Evolutionary conservation across 345 rosid genomes (phyloP), one percentile per base, ranked within the genome.

Genomic region (Sonneratia alba): DNA sequence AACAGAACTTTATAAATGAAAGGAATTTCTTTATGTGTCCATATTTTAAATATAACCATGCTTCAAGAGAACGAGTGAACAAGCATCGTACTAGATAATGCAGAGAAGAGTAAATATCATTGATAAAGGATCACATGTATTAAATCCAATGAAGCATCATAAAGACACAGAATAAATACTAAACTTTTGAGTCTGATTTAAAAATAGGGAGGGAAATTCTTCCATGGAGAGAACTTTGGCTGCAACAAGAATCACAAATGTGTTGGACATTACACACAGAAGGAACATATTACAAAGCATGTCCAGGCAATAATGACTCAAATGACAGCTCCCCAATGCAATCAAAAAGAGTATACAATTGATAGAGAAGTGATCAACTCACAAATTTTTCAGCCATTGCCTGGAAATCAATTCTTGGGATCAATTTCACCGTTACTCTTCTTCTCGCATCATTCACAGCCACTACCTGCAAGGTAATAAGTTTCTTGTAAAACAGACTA

Each of bases 331-430:
- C 45, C 56, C 27, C 22, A 16, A 14, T 18, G 7, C 1, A 57
- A 21, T 18, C 22, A 21, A 55, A 55, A 55, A 27, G 59, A 55
- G 7, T 18, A 55, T 16, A 55, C 22, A 4, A 3, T 19, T 36
- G 48, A 36, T 27, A 40, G 21, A 48, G 47, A 75, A 38, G 67
- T 71, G 55, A 48, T 79, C 72, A 42, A 72, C 48, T 71, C 72
- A 84, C 99, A 87, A 81, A 85, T 90, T 92, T 95, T 69, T 86
- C 86, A 55, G 92, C 86, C 87, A 95, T 62, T 47, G 88, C 87
- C 71, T 82, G 89, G 6, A 95, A 80, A 82, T 95, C 96, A 74
- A 95, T 85, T 83, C 99, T 89, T 64, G 99, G 99, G 64, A 95
- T 87, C 71, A 95, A 83, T 86, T 95, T 92, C 59, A 95, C 87